Base-by-base conservation (phyloP, 176 grass and related monocot species). In the Oryza meridionalis region DNA sequence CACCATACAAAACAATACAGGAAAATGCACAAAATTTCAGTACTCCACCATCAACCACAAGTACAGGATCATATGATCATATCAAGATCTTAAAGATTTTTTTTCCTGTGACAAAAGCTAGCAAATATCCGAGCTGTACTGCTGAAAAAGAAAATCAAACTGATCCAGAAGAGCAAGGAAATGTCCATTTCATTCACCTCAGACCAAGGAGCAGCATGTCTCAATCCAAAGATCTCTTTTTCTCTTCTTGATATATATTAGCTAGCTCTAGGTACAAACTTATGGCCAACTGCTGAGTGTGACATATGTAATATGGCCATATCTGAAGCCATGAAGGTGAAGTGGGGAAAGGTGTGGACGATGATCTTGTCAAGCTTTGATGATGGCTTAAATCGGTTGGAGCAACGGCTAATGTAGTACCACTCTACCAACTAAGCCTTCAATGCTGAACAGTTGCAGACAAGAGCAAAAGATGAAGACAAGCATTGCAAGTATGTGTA, bases 301-400 rank as follows among this genome's bases (percentile, higher is more conserved):
- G 77, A 58, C 15, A 4, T 21, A 4, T 21, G n/a, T 31, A 45
- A 45, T 4, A 58, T 37, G 22, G 15, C 32, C 19, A 77, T 40
- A 45, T 27, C 15, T 11, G 24, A 44, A 72, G 4, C 14, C 49
- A 43, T 51, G 49, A 17, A 51, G 67, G 73, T 27, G 86, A 83
- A 77, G 86, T 88, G 67, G 66, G 80, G 65, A 83, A 70, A 50
- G 53, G 80, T 88, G 73, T 83, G 80, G 58, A 83, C 73, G 74
- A 19, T 22, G 42, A 55, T 77, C 86, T 55, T 83, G 67, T 88
- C 74, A 37, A 83, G 58, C 24, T 66, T 84, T 84, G 61, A 76
- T 84, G 43, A 76, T 78, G 74, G 8, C 44, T 40, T 58, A 70
- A 70, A 77, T 70, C 46, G 72, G 27, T 43, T 51, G 63, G 32